These are phyloP conservation scores for Talaromyces albobiverticillius DNA, from an alignment of 2,329 filamentous ascomycete genomes.

Conservation along the genomic window DNA sequence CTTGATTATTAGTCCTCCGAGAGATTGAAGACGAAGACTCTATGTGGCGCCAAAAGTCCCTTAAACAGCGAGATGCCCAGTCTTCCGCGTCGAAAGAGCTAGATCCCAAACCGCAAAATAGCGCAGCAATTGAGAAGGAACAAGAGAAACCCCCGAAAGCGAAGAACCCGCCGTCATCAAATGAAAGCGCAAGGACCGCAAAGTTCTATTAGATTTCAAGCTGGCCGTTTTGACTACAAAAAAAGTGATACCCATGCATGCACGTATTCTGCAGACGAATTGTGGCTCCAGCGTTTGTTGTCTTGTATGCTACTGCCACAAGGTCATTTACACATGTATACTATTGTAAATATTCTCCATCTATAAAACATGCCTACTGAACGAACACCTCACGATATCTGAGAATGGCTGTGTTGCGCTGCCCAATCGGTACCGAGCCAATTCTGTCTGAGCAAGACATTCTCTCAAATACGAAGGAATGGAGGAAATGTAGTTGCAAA, in stretches of 20 bases:
- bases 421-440: neutral
- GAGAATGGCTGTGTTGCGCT: neutral
- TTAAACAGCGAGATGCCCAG: neutral
- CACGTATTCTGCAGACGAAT: neutral
- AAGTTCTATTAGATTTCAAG: constrained; percentile 7
- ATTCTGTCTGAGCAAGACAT: too few relatives aligned
- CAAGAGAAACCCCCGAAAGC: neutral
- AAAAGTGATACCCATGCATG: constrained; percentile 12
- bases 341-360: neutral
- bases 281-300: neutral
- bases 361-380: neutral
- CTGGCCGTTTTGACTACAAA: neutral
- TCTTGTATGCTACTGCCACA: neutral
- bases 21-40: constrained; percentile 42
- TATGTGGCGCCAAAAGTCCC: constrained; percentile 32
- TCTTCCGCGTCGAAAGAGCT: neutral
- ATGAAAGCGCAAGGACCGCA: neutral
- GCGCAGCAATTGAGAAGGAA: neutral
- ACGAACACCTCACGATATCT: neutral
- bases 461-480: too few relatives aligned
- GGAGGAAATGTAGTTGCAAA: neutral
- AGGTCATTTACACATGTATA: neutral
- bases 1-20: constrained; percentile 28
- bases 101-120: neutral
- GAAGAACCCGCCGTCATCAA: neutral